Conservation (phyloP, 179 eudicot species). For the Camellia oleifera region DNA sequence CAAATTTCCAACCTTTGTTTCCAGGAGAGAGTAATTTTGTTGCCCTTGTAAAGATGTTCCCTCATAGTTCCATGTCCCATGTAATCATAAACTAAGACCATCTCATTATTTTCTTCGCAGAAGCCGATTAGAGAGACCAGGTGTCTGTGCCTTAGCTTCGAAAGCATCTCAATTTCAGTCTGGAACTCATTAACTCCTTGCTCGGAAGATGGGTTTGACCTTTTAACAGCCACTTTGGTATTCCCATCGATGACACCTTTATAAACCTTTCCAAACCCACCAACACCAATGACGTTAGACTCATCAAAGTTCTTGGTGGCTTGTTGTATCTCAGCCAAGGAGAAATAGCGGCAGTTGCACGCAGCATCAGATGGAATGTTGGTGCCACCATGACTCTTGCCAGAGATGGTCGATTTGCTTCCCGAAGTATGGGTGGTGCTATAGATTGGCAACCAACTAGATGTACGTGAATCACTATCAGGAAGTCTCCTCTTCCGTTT, state of each 20-base stretch:
- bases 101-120: slow-evolving; percentile 49
- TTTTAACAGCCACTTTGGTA: slow-evolving; percentile 48
- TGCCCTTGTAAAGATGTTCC: slow-evolving; percentile 82
- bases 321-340: slow-evolving; percentile 40
- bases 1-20: slow-evolving; percentile 83
- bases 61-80: slow-evolving; percentile 73
- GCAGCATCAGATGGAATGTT: slow-evolving; percentile 50
- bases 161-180: slow-evolving; percentile 61
- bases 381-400: slow-evolving; percentile 51
- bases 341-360: slow-evolving; percentile 53
- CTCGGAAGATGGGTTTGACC: slow-evolving; percentile 59
- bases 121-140: slow-evolving; percentile 54
- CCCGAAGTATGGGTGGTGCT: slow-evolving; percentile 39
- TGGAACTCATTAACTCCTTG: slow-evolving; percentile 57
- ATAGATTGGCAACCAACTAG: slow-evolving; percentile 77
- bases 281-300: slow-evolving; percentile 59
- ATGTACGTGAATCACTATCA: slow-evolving; percentile 34
- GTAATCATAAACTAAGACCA: slow-evolving; percentile 51
- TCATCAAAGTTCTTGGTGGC: slow-evolving; percentile 59
- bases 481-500: slow-evolving; percentile 38
- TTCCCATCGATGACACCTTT: slow-evolving; percentile 42
- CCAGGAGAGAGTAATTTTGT: slow-evolving; percentile 64
- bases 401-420: slow-evolving; percentile 43
- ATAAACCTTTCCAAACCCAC: slow-evolving; percentile 65
- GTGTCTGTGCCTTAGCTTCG: slow-evolving; percentile 53